Conservation (phyloP, 2,329 filamentous ascomycete species). For the Periconia sp. region DNA sequence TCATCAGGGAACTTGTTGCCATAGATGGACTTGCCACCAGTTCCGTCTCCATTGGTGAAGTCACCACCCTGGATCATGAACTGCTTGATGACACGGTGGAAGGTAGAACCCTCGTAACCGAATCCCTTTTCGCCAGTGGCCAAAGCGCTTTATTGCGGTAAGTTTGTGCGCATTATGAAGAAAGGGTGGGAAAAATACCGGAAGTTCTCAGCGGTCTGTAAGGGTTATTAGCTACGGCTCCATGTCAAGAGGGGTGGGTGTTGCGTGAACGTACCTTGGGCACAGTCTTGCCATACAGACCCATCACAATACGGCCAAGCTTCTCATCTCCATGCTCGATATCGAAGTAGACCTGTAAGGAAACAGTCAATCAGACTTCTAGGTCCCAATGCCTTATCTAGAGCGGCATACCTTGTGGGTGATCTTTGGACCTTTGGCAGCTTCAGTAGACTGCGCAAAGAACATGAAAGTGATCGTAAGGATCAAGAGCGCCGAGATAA, state of each 20-base stretch:
- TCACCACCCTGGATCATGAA: slow-evolving; percentile 94
- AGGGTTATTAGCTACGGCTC: slow-evolving; percentile 12
- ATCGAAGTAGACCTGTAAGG: slow-evolving; percentile 72
- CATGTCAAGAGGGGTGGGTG: background rate
- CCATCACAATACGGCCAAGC: slow-evolving; percentile 75
- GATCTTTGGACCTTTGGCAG: slow-evolving; percentile 80
- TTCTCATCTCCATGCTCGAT: slow-evolving; percentile 74
- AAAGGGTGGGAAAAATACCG: slow-evolving; percentile 41
- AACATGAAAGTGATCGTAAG: slow-evolving; percentile 60
- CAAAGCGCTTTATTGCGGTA: slow-evolving; percentile 63
- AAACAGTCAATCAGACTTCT: background rate
- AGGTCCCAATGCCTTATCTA: background rate
- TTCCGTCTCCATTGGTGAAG: slow-evolving; percentile 80
- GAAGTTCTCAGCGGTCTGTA: slow-evolving; percentile 66
- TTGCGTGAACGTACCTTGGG: slow-evolving; percentile 60
- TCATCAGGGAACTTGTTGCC: slow-evolving; percentile 82
- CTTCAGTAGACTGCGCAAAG: slow-evolving; percentile 38
- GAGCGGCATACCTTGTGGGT: slow-evolving; percentile 71
- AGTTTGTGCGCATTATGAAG: slow-evolving; percentile 5
- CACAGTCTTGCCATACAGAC: slow-evolving; percentile 84
- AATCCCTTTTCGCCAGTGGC: slow-evolving; percentile 85
- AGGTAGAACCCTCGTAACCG: slow-evolving; percentile 77
- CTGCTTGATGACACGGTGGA: slow-evolving; percentile 88
- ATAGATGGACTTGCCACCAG: slow-evolving; percentile 87
- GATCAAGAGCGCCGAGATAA: slow-evolving; percentile 74